A percentile compares a stretch with the other conserved stretches of the same genome.
Conservation (phyloP, 1,284 basidiomycete genomes). For the Schizophyllum commune region DNA sequence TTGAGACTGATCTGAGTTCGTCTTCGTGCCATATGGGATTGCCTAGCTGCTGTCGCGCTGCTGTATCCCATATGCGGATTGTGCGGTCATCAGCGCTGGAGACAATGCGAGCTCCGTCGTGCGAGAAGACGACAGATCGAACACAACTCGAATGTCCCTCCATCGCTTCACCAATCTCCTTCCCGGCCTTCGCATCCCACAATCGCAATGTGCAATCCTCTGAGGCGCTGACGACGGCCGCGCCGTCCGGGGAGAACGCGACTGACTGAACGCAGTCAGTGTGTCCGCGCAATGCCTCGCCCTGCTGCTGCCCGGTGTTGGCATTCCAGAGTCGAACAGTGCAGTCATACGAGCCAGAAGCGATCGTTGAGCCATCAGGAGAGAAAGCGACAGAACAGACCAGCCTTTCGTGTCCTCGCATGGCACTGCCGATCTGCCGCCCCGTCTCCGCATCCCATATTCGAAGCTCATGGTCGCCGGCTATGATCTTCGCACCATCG, state of each 20-base stretch:
- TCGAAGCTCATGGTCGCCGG: slow-evolving; percentile 12
- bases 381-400: slow-evolving; percentile 11
- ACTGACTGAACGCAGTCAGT: neutral
- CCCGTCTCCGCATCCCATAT: slow-evolving; percentile 21
- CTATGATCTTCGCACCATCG: slow-evolving; percentile 12
- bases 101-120: neutral
- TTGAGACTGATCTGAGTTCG: no score
- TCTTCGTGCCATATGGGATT: no score
- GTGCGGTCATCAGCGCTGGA: no score
- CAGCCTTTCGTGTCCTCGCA: slow-evolving; percentile 5
- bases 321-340: slow-evolving; percentile 12
- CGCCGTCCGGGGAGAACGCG: no score
- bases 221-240: no score
- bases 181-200: no score
- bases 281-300: neutral
- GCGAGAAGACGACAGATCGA: slow-evolving; percentile 1
- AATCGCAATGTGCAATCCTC: no score
- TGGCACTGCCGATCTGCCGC: slow-evolving; percentile 1
- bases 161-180: no score
- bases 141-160: no score
- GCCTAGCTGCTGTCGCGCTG: no score
- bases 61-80: no score
- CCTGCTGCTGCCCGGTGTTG: neutral
- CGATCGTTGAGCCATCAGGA: slow-evolving; percentile 9
- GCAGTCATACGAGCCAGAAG: slow-evolving; percentile 13